Conservation (phyloP, 2,329 filamentous ascomycete species). For the Tolypocladium nubicola region DNA sequence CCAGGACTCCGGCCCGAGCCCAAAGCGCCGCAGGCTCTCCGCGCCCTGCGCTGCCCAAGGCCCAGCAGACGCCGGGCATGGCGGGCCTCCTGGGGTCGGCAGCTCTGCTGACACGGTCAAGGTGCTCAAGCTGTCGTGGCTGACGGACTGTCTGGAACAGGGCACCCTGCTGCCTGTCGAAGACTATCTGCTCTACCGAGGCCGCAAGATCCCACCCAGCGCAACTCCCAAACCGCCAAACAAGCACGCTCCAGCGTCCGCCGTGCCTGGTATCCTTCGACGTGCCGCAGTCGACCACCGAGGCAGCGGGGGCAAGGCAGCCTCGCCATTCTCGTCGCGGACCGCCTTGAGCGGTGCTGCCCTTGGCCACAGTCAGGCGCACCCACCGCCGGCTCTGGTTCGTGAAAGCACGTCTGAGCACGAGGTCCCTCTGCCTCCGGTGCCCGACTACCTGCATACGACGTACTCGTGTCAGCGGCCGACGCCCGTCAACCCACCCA, state of each 20-base stretch:
- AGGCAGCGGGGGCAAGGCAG: not conserved
- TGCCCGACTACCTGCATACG: conserved; percentile 54
- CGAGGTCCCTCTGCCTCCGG: conserved; percentile 51
- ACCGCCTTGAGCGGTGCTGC: not conserved
- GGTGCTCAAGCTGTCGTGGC: conserved; percentile 50
- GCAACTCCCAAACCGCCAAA: not conserved
- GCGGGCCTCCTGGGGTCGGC: not conserved
- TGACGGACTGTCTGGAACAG: conserved; percentile 38
- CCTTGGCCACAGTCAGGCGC: not conserved
- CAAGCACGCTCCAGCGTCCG: not conserved
- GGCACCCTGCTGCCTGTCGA: conserved; percentile 34
- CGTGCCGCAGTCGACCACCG: conserved; percentile 10
- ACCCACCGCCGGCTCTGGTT: conserved; percentile 32
- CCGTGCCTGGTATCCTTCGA: conserved; percentile 7
- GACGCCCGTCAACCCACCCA: conserved; percentile 60
- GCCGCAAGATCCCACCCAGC: conserved; percentile 19
- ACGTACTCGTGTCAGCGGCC: conserved; percentile 72
- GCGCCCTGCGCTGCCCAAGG: not conserved
- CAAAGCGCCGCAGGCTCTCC: conserved; percentile 11
- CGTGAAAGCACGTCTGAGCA: conserved; percentile 71
- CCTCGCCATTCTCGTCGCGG: not conserved
- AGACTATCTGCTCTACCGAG: conserved; percentile 45
- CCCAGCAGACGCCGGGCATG: not conserved
- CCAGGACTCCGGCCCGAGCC: conserved; percentile 1
- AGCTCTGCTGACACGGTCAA: conserved; percentile 23